Evolutionary conservation across 148 eudicot species (phyloP).

Genomic region (Limonium bicolor): DNA sequence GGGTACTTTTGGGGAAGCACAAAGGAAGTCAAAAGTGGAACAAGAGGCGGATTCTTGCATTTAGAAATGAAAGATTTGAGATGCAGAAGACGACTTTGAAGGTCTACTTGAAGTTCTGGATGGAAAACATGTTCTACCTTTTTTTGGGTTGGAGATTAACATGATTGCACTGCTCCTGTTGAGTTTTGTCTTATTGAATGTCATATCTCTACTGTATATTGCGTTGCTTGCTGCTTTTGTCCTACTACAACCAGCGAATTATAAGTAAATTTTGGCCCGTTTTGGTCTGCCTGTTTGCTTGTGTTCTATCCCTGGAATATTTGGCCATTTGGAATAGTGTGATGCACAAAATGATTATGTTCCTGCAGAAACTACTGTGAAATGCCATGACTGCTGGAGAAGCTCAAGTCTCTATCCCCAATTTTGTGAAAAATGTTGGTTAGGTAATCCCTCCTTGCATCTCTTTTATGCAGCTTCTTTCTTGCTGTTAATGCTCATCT

Average conservation of each 20-base stretch:
- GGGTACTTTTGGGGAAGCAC: slow-evolving; percentile 59
- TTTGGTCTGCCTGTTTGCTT: slow-evolving; percentile 66
- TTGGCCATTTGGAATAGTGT: slow-evolving; percentile 65
- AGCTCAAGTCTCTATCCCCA: slow-evolving; percentile 44
- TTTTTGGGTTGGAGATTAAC: slow-evolving; percentile 95
- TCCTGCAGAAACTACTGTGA: slow-evolving; percentile 19
- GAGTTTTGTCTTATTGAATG: slow-evolving; percentile 82
- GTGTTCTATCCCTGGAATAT: slow-evolving; percentile 66
- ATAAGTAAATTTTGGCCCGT: slow-evolving; percentile 72
- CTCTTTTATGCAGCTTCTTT: slow-evolving; percentile 1
- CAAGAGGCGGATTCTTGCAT: slow-evolving; percentile 51
- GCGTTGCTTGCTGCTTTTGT: slow-evolving; percentile 79
- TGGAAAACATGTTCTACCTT: slow-evolving; percentile 86
- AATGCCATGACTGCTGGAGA: slow-evolving; percentile 86
- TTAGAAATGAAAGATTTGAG: slow-evolving; percentile 82
- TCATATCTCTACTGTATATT: slow-evolving; percentile 68
- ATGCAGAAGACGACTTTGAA: slow-evolving; percentile 73
- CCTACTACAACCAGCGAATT: slow-evolving; percentile 51
- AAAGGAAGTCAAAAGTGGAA: slow-evolving; percentile 93
- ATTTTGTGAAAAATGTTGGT: slow-evolving; percentile 77
- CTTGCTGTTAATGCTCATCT: neutral
- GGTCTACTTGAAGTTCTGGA: slow-evolving; percentile 85
- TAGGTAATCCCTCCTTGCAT: slow-evolving; percentile 35
- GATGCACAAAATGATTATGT: slow-evolving; percentile 20
- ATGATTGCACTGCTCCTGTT: slow-evolving; percentile 86